phyloP scores from a whole-genome alignment of 148 eudicot species.

The Camellia granthamiana region DNA sequence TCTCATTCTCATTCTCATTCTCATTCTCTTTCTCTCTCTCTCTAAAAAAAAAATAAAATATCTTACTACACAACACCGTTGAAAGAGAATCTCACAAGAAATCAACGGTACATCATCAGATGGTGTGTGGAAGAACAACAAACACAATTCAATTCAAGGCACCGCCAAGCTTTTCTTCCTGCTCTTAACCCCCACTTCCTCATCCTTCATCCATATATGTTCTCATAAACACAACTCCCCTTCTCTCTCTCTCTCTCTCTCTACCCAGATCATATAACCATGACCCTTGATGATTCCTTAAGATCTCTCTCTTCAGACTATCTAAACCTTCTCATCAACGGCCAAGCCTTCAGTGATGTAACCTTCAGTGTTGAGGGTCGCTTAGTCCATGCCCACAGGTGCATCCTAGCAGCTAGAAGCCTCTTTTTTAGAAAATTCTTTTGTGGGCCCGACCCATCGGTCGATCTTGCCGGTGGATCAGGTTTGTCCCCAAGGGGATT shows the following conservation, averaged over 20 bases:
- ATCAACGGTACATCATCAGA: slow-evolving; percentile 11
- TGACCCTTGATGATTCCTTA: slow-evolving; percentile 67
- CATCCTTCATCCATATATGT: background rate
- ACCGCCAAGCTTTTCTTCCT: background rate
- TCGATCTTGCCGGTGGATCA: slow-evolving; percentile 10
- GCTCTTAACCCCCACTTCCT: background rate
- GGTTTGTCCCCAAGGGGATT: slow-evolving; percentile 35
- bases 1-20: background rate
- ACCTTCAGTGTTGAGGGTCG: slow-evolving; percentile 93
- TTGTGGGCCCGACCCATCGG: slow-evolving; percentile 54
- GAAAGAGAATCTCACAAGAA: slow-evolving; percentile 19
- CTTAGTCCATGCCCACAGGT: slow-evolving; percentile 85
- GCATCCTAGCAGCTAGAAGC: slow-evolving; percentile 93
- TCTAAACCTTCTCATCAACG: slow-evolving; percentile 86
- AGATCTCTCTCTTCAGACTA: slow-evolving; percentile 85
- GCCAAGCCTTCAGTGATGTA: slow-evolving; percentile 95
- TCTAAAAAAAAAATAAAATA: slow-evolving; percentile 22
- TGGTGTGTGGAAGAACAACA: background rate
- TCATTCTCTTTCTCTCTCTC: slow-evolving; percentile 13
- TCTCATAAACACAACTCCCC: background rate
- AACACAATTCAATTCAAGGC: background rate
- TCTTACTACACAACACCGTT: slow-evolving; percentile 15
- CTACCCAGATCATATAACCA: slow-evolving; percentile 4
- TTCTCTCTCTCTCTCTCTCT: slow-evolving; percentile 5
- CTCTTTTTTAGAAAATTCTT: slow-evolving; percentile 88